Conservation (phyloP, 495 filamentous ascomycete species). For the Xylaria venustula region DNA sequence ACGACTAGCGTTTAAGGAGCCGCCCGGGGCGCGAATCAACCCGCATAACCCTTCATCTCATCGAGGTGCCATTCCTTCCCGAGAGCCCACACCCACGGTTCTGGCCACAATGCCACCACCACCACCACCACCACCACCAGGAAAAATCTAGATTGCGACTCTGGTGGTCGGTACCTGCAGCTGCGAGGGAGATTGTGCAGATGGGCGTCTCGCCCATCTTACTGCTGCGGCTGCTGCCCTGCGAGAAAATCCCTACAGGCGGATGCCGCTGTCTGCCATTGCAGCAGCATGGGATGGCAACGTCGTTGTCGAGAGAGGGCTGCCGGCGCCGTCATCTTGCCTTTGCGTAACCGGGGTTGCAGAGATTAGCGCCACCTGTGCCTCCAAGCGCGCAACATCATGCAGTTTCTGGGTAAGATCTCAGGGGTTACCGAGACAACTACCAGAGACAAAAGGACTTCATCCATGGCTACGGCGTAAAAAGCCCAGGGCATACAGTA, state of each 20-base stretch:
- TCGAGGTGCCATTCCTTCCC: conserved; percentile 1
- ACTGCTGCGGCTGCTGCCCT: not conserved
- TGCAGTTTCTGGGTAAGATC: not conserved
- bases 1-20: not conserved
- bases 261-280: no score
- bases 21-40: not conserved
- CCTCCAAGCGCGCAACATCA: not conserved
- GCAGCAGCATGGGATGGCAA: no score
- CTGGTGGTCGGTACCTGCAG: conserved; percentile 5
- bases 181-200: not conserved
- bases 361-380: not conserved
- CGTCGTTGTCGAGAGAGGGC: not conserved
- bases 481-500: no score
- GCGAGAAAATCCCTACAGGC: no score
- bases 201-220: conserved; percentile 13
- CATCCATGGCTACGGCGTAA: not conserved
- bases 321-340: not conserved
- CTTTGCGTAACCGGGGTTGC: not conserved
- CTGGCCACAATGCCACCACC: no score
- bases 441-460: not conserved
- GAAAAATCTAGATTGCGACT: not conserved
- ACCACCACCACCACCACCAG: conserved; percentile 2
- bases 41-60: not conserved
- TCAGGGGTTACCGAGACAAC: not conserved
- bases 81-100: conserved; percentile 7